Evolutionary conservation across 345 rosid genomes (phyloP).

Genomic region (Camelina sativa): DNA sequence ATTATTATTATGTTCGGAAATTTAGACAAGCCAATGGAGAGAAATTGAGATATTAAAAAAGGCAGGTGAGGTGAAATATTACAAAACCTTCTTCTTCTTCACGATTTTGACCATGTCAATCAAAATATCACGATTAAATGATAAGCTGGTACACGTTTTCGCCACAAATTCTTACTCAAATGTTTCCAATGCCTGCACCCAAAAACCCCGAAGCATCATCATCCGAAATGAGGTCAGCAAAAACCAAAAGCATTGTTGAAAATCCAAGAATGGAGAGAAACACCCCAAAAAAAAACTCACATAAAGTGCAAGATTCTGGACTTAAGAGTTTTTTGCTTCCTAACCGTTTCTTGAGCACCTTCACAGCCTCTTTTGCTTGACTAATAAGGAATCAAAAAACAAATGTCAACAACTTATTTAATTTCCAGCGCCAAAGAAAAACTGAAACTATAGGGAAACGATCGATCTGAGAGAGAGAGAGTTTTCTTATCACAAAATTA

Average conservation of each 20-base stretch:
- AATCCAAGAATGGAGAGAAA: slow-evolving; percentile 15
- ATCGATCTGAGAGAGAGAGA: background rate
- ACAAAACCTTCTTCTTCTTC: slow-evolving; percentile 76
- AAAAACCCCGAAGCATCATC: slow-evolving; percentile 8
- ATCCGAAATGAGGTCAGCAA: background rate
- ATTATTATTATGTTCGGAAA: slow-evolving; percentile 15
- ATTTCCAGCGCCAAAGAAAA: background rate
- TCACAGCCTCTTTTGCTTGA: slow-evolving; percentile 88
- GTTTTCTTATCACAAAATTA: background rate
- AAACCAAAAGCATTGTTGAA: background rate
- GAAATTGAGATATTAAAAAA: background rate
- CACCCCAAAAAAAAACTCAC: slow-evolving; percentile 51
- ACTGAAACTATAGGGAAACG: slow-evolving; percentile 5
- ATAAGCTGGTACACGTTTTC: slow-evolving; percentile 82
- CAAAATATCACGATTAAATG: slow-evolving; percentile 75
- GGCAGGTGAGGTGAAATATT: background rate
- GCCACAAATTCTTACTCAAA: slow-evolving; percentile 86
- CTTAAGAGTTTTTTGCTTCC: slow-evolving; percentile 79
- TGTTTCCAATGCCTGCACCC: slow-evolving; percentile 77
- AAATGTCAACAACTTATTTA: background rate
- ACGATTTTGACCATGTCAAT: slow-evolving; percentile 95
- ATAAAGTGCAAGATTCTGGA: slow-evolving; percentile 81
- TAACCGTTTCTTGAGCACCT: too few species aligned
- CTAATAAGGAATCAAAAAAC: slow-evolving; percentile 49
- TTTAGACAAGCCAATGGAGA: background rate